Evolutionary conservation across 1,139 yeast species (phyloP), one percentile per base, ranked within the genome.

Genomic region (Geotrichum phurueaensis): DNA sequence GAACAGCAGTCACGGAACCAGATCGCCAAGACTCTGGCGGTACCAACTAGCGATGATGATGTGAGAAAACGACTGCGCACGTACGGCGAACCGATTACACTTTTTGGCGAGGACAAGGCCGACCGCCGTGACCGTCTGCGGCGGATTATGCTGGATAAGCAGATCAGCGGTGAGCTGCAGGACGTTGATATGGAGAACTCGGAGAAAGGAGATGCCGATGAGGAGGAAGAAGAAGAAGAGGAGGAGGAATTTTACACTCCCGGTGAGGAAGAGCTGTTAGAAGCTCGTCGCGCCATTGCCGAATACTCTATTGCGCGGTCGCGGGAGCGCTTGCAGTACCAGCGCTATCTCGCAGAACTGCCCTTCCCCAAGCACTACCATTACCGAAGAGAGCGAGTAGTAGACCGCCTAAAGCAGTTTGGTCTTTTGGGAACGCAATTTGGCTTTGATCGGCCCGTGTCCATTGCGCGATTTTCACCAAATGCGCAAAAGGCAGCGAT

Each of bases 171-270:
- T 55, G 62, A 63, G 56, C 56, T 67, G n/a, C 54, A 64, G 7
- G 60, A 60, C 57, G 64, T 60, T 10, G 73, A 63, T 10, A 72
- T 68, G 23, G 73, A 63, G 2, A 70, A 66, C 10, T 76, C 66
- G 18, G 71, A 67, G 7, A 72, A 66, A 3, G 68, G 62, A 12
- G 73, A 68, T 18, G 73, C 68, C 2, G 76, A 67, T 2, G 75
- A 68, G 0, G 70, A 63, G 2, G 80, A 75, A 0, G 79, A 73
- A 0, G 82, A 76, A 0, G 84, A 78, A 3, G 86, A 81, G 2
- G 87, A 87, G 25, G 95, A 87, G 62, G 96, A 89, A 63, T 90
- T 87, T 69, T 90, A 85, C 69, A 90, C 97, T 0, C 96, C 96
- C 0, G 97, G 96, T 0, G 73, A 82, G 0, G 75, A 76, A 6